Evolutionary conservation across 2,329 filamentous ascomycete species (phyloP), one percentile per base, ranked within the genome.

Genomic region (Hymenoscyphus scutula): DNA sequence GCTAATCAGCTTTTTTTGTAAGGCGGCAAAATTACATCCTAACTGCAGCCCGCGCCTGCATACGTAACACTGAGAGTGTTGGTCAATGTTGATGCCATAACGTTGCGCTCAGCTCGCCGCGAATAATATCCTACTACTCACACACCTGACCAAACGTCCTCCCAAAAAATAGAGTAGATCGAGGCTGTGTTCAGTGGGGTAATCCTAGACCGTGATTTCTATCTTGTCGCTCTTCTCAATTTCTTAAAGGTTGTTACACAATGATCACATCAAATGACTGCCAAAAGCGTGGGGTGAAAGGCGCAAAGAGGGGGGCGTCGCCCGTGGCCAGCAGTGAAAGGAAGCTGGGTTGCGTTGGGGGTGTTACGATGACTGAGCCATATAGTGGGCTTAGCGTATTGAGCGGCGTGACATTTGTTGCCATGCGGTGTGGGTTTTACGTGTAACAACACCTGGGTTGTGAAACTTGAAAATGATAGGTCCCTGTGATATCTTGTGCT

Each of bases 91-190:
- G 41, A 48, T 48, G 41, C 8, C 41, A 48, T 6, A 23, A 19
- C 19, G 41, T 48, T 23, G 19, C n/a, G 41, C 19, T 48, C 41
- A 48, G 41, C 41, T 48, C 41, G 23, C n/a, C 19, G 23, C 41
- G 6, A 11, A 48, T 8, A 48, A 23, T 48, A 48, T 48, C 41
- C 19, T 11, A 48, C n/a, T 6, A 23, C 19, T 23, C 41, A 1
- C 41, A 48, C 41, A 48, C 41, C 41, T 48, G 41, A 48, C 41
- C 41, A 48, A 48, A 48, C n/a, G 7, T 48, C 41, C n/a, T 48
- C 41, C 41, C 41, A 19, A 48, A 48, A 48, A 23, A 11, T 11
- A 48, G n/a, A 48, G 41, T 23, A 48, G 41, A 25, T 48, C 41
- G 7, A 48, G 23, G 41, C 41, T 48, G 41, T 48, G 41, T 10